Evolutionary conservation across 306 rosid species (phyloP), one percentile per base, ranked within the genome.

Genomic region (Vicia faba): DNA sequence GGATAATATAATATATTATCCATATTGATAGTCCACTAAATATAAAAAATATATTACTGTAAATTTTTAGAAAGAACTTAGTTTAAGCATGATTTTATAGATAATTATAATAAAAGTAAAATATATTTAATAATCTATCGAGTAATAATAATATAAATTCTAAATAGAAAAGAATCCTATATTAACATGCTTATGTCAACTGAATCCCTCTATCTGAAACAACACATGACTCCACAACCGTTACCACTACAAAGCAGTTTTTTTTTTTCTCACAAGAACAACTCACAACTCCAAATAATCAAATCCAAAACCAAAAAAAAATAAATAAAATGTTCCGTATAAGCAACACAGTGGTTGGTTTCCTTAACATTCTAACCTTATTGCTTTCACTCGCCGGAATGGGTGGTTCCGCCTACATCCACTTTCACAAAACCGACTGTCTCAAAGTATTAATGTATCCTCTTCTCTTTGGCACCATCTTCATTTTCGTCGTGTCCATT

Each of bases 291-390:
- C 64, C 13, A 36, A 33, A 29, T 29, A 31, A 35, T 16, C 19
- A 4, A 36, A 38, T 18, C 5, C 2, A 10, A 61, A 19, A 38
- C 18, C 25, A 35, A 18, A 1, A 8, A 11, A 70, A n/a, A n/a
- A n/a, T n/a, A n/a, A n/a, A n/a, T n/a, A n/a, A 10, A 3, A 61
- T 88, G 97, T 26, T 56, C 31, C 86, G 87, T 13, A 19, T 83
- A 39, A 84, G 85, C 84, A 88, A 91, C 79, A 70, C 78, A 39
- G 12, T 78, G 26, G 70, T 91, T 15, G 85, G 85, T 1, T 14
- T 73, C 40, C 82, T 91, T 8, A 87, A 88, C 78, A 40, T 48
- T 1, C 39, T 75, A 13, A 70, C 95, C 39, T 40, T 88, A 5
- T 14, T 88, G 1, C 44, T 73, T 0, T 86, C 88, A 4, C 29